phyloP scores from a whole-genome alignment of 75 land plant species.

The Picea sitchensis region DNA sequence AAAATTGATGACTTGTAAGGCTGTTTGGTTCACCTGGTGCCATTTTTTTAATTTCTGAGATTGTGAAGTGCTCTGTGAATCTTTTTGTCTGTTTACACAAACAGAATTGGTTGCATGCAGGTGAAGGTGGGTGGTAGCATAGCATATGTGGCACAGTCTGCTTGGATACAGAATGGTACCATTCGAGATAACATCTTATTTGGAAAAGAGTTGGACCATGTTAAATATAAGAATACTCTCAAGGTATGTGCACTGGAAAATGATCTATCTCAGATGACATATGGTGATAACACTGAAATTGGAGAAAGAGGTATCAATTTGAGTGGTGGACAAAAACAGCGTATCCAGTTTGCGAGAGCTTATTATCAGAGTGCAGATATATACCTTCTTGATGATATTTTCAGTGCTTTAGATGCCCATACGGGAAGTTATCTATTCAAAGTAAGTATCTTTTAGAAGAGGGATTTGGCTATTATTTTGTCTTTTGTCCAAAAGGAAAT shows the following conservation, averaged over 20 bases:
- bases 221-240: constrained; percentile 13
- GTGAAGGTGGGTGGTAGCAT: constrained; percentile 22
- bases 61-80: too few species aligned
- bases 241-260: constrained; percentile 32
- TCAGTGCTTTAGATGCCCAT: constrained; percentile 33
- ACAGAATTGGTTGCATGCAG: background rate
- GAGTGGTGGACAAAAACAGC: constrained; percentile 33
- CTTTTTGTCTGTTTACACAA: too few species aligned
- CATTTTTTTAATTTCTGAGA: too few species aligned
- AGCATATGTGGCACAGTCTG: constrained; percentile 32
- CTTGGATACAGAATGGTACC: constrained; percentile 32
- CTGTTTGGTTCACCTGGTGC: too few species aligned
- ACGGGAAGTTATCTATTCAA: constrained; percentile 25
- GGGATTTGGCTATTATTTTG: too few species aligned
- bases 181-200: constrained; percentile 32
- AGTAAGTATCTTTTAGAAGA: background rate
- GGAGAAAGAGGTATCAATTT: constrained; percentile 24
- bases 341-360: constrained; percentile 29
- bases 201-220: constrained; percentile 22
- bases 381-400: constrained; percentile 25
- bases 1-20: too few species aligned
- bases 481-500: too few species aligned
- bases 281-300: constrained; percentile 23
- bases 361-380: constrained; percentile 29
- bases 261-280: constrained; percentile 20